Base-by-base conservation (phyloP, 768 basidiomycete species). In the Psilocybe cubensis region DNA sequence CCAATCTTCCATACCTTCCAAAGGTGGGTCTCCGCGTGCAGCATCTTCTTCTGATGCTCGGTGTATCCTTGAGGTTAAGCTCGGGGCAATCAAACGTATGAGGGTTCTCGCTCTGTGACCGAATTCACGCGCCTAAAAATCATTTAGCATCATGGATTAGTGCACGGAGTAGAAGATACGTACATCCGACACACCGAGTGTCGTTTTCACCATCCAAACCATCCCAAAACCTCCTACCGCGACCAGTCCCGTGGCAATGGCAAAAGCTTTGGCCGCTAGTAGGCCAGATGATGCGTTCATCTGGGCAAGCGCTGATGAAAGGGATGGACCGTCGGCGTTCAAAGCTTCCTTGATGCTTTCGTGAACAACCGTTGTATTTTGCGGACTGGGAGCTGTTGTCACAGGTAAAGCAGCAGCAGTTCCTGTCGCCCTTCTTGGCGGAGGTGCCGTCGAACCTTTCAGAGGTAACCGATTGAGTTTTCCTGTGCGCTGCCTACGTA, bases 211-310 rank as follows among this genome's bases (percentile, higher is more conserved):
- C 1, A 80, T 79, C 63, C 74, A 78, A 2, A 83, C 71, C 4
- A 82, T 68, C 0, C 68, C 72, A 4, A 75, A 68, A 0, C 81
- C 87, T 23, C 80, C 74, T 3, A 77, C 68, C 0, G 78, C 63
- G 23, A 90, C 88, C 29, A 88, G 64, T 9, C 80, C 64, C 0
- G 89, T 91, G 3, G 89, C 87, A 40, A 89, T 78, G 2, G 79
- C 74, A 38, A 92, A 84, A 0, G 89, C 89, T 61, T 87, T 88
- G 4, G 81, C 72, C 1, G 82, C 80, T 60, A 85, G 79, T 2
- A 88, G 54, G 0, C 80, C 80, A 0, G 77, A 82, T 43, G 82
- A 83, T 62, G 81, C 79, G 33, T 72, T 68, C 51, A 71, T 61
- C n/a, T 63, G 66, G 0, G 76, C 74, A 6, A 79, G 63, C 2